Evolutionary conservation across 495 filamentous ascomycete genomes (phyloP).

Genomic region (Clavariopsis aquatica): DNA sequence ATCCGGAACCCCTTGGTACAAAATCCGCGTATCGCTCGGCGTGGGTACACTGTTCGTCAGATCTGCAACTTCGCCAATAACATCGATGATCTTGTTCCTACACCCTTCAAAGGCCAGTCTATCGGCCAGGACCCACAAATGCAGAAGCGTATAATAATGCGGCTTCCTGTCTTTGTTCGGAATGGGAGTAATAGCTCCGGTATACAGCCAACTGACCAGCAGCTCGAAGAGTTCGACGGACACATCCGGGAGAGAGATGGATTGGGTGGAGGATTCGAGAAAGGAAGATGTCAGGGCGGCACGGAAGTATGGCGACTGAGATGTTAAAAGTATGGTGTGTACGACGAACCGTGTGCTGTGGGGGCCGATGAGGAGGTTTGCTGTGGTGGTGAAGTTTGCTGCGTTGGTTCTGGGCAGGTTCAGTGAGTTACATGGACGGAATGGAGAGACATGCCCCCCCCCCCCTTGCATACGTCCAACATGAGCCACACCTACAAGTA

Average conservation of each 20-base stretch:
- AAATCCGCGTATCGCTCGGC: conserved; percentile 49
- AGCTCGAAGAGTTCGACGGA: conserved; percentile 47
- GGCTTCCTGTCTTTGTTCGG: conserved; percentile 44
- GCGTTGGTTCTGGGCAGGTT: conserved; percentile 8
- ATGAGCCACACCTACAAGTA: no score
- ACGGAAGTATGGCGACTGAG: conserved; percentile 52
- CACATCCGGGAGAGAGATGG: conserved; percentile 47
- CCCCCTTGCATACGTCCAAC: not conserved
- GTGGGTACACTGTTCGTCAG: conserved; percentile 51
- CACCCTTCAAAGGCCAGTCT: conserved; percentile 45
- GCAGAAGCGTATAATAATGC: conserved; percentile 51
- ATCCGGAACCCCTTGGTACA: conserved; percentile 44
- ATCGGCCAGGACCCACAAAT: conserved; percentile 52
- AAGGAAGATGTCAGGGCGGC: conserved; percentile 52
- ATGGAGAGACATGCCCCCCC: not conserved
- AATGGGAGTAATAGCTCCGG: conserved; percentile 30
- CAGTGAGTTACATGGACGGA: not conserved
- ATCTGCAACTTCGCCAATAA: conserved; percentile 48
- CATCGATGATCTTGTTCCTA: conserved; percentile 47
- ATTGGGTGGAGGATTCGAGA: conserved; percentile 47
- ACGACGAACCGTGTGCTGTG: conserved; percentile 43
- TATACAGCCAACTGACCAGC: conserved; percentile 53
- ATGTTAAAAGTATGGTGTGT: conserved; percentile 49
- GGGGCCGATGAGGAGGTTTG: conserved; percentile 46
- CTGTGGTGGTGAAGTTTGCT: conserved; percentile 30